Evolutionary conservation across 2,329 filamentous ascomycete species (phyloP).

Genomic region (Chalaropsis thielavioides): DNA sequence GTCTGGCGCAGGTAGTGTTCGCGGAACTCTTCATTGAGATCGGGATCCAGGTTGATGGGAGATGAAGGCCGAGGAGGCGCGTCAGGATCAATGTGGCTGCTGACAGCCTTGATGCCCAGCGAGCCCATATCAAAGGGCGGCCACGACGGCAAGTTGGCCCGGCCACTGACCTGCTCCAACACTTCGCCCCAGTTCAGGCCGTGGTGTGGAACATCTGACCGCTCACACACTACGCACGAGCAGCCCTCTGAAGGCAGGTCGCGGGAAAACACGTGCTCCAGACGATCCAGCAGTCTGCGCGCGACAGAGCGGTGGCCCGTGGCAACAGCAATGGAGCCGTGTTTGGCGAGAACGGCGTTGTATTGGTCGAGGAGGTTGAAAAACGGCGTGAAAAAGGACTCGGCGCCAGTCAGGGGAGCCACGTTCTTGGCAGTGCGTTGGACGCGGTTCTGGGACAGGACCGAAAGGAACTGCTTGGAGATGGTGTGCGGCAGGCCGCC

Average conservation of each 20-base stretch:
- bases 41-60: constrained; percentile 68
- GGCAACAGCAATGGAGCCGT: constrained; percentile 83
- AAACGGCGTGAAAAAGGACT: constrained; percentile 68
- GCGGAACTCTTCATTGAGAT: constrained; percentile 84
- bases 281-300: constrained; percentile 68
- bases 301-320: constrained; percentile 94
- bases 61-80: constrained; percentile 42
- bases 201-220: constrained; percentile 43
- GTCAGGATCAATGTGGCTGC: constrained; percentile 46
- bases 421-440: constrained; percentile 46
- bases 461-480: constrained; percentile 58
- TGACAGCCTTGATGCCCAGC: constrained; percentile 45
- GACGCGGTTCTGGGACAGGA: constrained; percentile 35
- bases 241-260: constrained; percentile 83
- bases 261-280: constrained; percentile 87
- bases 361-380: constrained; percentile 78
- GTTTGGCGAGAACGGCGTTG: constrained; percentile 61
- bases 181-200: constrained; percentile 94
- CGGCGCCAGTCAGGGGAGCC: constrained; percentile 50
- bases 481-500: constrained; percentile 62
- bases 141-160: constrained; percentile 74
- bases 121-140: constrained; percentile 67
- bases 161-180: constrained; percentile 78
- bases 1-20: constrained; percentile 87
- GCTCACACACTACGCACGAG: constrained; percentile 68